phyloP scores from a whole-genome alignment of 345 rosid species.

The Noccaea caerulescens region DNA sequence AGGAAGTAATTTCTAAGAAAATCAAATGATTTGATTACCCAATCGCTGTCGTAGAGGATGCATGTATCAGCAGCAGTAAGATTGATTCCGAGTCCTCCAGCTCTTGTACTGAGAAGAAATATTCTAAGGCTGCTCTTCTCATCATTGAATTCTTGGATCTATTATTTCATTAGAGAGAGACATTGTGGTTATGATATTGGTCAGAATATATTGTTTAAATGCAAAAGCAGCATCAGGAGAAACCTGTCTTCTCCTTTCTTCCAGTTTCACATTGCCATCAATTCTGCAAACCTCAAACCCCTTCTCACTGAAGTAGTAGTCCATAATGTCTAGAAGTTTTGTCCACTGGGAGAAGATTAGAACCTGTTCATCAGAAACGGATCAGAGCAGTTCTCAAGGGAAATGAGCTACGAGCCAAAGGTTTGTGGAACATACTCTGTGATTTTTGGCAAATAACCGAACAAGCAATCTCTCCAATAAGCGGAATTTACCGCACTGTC shows the following conservation, averaged over 20 bases:
- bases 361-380: constrained; percentile 56
- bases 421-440: constrained; percentile 62
- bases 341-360: constrained; percentile 94
- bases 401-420: constrained; percentile 19
- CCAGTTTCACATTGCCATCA: constrained; percentile 79
- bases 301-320: constrained; percentile 88
- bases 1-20: background rate
- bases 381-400: constrained; percentile 31
- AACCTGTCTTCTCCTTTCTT: constrained; percentile 91
- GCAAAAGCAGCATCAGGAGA: background rate
- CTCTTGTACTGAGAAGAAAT: constrained; percentile 94
- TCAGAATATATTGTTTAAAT: background rate
- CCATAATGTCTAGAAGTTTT: constrained; percentile 86
- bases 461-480: constrained; percentile 75
- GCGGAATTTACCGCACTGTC: constrained; percentile 88
- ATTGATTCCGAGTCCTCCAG: constrained; percentile 97
- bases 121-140: constrained; percentile 64
- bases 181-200: constrained; percentile 5
- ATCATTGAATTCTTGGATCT: constrained; percentile 86
- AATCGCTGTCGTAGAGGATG: constrained; percentile 94
- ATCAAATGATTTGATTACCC: constrained; percentile 56
- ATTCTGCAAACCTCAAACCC: constrained; percentile 90
- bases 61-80: constrained; percentile 98
- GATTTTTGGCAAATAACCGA: constrained; percentile 65
- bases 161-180: constrained; percentile 44